Evolutionary conservation across 1,284 basidiomycete genomes (phyloP).

Genomic region (Fomitopsis schrenkii): DNA sequence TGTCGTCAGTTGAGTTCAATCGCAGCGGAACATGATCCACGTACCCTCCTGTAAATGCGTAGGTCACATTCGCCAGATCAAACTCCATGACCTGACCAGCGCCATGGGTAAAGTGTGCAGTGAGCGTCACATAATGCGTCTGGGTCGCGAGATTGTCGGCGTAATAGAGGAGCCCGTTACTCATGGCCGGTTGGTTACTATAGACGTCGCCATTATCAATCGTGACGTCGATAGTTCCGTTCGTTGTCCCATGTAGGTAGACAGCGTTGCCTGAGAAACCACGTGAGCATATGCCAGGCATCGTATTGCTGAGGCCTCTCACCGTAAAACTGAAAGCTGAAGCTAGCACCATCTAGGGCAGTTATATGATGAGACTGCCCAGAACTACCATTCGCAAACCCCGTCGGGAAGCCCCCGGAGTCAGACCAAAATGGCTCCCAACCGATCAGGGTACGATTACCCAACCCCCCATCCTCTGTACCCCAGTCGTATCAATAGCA

Average conservation of each 20-base stretch:
- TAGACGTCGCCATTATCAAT: constrained; percentile 22
- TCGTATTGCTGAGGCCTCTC: not conserved
- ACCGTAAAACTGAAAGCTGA: constrained; percentile 26
- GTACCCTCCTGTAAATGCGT: constrained; percentile 9
- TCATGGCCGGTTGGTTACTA: constrained; percentile 2
- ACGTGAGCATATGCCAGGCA: not conserved
- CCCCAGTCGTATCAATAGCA: not conserved
- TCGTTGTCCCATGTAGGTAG: constrained; percentile 8
- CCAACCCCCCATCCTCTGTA: constrained; percentile 16
- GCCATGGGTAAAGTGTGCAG: constrained; percentile 10
- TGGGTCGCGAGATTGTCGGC: constrained; percentile 8
- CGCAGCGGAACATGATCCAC: not conserved
- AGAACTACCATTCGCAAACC: constrained; percentile 9
- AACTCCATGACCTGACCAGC: constrained; percentile 16
- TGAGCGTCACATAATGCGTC: constrained; percentile 19
- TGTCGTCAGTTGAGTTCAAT: not conserved
- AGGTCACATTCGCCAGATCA: constrained; percentile 16
- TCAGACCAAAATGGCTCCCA: constrained; percentile 27
- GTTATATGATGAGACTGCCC: constrained; percentile 24
- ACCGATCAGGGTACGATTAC: constrained; percentile 14
- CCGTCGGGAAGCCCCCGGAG: constrained; percentile 17
- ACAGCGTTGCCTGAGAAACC: not conserved
- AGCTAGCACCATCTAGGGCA: constrained; percentile 19
- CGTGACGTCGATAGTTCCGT: constrained; percentile 21
- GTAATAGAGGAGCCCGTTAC: constrained; percentile 11